Evolutionary conservation across 352 stramenopile species (phyloP).

Genomic region (Stephanocyclus meneghinianus): DNA sequence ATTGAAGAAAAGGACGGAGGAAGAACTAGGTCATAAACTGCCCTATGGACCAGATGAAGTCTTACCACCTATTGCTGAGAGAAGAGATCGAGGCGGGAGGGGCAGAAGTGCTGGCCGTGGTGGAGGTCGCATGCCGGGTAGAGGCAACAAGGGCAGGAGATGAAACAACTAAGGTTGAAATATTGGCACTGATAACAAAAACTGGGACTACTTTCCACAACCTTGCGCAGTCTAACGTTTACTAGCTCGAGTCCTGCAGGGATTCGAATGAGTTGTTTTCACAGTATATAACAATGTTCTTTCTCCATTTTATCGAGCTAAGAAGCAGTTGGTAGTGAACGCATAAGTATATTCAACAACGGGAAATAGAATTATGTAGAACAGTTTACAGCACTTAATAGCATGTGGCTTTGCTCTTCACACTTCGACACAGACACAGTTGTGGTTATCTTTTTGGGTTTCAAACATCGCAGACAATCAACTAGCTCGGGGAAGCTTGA

Average conservation of each 20-base stretch:
- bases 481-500: slow-evolving; percentile 93
- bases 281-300: too few species aligned
- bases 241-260: not conserved
- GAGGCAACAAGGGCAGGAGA: slow-evolving; percentile 1
- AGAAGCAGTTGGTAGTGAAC: not conserved
- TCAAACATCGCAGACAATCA: slow-evolving; percentile 87
- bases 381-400: slow-evolving; percentile 56
- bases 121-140: slow-evolving; percentile 4
- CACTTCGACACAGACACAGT: slow-evolving; percentile 85
- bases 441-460: slow-evolving; percentile 88
- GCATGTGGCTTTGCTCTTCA: slow-evolving; percentile 66
- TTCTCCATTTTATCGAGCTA: too few species aligned
- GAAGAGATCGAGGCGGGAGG: slow-evolving; percentile 23
- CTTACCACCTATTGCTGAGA: slow-evolving; percentile 54
- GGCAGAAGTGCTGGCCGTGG: slow-evolving; percentile 19
- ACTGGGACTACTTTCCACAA: too few species aligned
- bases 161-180: not conserved
- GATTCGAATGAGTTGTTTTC: not conserved
- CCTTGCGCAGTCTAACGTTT: not conserved
- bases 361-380: not conserved
- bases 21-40: slow-evolving; percentile 42
- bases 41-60: slow-evolving; percentile 71
- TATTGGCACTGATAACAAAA: not conserved
- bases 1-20: slow-evolving; percentile 65
- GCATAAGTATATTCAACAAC: not conserved